Base-by-base conservation (phyloP, 768 basidiomycete species). In the Scleroderma citrinum region DNA sequence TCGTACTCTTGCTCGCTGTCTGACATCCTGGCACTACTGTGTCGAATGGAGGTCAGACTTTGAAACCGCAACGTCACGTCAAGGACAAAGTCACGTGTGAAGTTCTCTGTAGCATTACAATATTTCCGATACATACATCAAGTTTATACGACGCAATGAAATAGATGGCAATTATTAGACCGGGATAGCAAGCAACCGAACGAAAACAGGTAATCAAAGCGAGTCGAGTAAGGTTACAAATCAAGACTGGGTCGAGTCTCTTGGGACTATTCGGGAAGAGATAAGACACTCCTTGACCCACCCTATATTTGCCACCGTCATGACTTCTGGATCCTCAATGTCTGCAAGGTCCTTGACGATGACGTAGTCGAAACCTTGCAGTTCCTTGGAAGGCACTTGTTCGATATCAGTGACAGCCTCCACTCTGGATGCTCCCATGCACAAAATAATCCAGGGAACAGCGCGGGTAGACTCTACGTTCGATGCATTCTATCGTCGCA, bases 211-310 rank as follows among this genome's bases (percentile, higher is more conserved):
- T 34, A 40, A 39, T 7, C 20, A 30, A 26, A 43, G 12, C 32
- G 6, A 46, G 8, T 8, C n/a, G 30, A 26, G 13, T 31, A 30
- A 11, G n/a, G n/a, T n/a, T n/a, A n/a, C n/a, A n/a, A 43, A 37
- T 42, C 32, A 50, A 11, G 17, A 30, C 24, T 42, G 40, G 13
- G 21, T 29, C 40, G 23, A 39, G 39, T 52, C 51, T 3, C 69
- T 61, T 37, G 70, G 66, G 3, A 77, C 60, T 23, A 78, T 59
- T 29, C 81, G 71, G 13, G 83, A 82, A 14, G 83, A 75, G 51
- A 87, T 76, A 26, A 92, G 68, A 58, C 85, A 85, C 41, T 87
- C 78, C 64, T 92, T 92, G 35, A 92, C 77, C 87, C 87, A 92
- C 16, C 65, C 59, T 67, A 87, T 79, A 50, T 74, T 67, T 14